Evolutionary conservation across 805 yeast genomes (phyloP).

Genomic region (Brettanomyces naardenensis): DNA sequence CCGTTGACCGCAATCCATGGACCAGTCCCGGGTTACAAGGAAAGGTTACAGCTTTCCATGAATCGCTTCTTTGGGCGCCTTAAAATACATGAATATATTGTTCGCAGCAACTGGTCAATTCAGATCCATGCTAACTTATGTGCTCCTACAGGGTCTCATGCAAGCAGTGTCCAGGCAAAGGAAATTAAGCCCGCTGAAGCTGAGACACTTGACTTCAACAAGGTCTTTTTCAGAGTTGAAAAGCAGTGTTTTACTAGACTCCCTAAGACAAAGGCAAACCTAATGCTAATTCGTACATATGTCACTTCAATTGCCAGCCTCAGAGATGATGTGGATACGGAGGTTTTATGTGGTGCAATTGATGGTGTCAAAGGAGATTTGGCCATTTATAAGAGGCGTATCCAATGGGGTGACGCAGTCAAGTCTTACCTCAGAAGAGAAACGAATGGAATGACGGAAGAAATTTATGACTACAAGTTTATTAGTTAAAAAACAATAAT

Average conservation of each 20-base stretch:
- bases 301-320: slow-evolving; percentile 42
- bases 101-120: no score
- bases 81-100: no score
- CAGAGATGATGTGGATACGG: slow-evolving; percentile 32
- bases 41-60: no score
- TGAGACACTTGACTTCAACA: slow-evolving; percentile 32
- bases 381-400: slow-evolving; percentile 53
- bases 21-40: no score
- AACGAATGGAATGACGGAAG: slow-evolving; percentile 26
- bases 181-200: slow-evolving; percentile 28
- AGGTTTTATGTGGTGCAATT: slow-evolving; percentile 55
- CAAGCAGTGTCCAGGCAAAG: no score
- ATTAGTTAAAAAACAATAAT: slow-evolving; percentile 2
- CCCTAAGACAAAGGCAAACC: slow-evolving; percentile 37
- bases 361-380: slow-evolving; percentile 52
- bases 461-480: slow-evolving; percentile 16
- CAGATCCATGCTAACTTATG: no score
- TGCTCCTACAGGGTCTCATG: no score
- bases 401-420: slow-evolving; percentile 67
- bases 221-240: slow-evolving; percentile 51
- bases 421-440: slow-evolving; percentile 32
- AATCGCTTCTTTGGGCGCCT: no score
- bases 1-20: no score
- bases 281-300: slow-evolving; percentile 52
- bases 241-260: slow-evolving; percentile 49